phyloP scores from a whole-genome alignment of 73 alveolate genomes.

The Effrenium voratum region DNA sequence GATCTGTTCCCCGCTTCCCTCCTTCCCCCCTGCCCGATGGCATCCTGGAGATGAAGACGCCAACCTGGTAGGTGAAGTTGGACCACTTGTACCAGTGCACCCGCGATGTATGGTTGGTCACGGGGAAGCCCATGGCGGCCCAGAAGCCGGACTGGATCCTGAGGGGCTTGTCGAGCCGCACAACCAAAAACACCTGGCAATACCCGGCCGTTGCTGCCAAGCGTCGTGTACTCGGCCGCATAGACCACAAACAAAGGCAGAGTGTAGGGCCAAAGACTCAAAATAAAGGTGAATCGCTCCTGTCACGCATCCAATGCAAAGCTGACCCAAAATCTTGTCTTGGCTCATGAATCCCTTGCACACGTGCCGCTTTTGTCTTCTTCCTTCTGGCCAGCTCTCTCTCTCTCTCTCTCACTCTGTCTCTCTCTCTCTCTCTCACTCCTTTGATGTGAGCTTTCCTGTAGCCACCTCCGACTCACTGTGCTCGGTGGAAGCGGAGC shows the following conservation, averaged over 20 bases:
- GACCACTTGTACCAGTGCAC: slow-evolving; percentile 62
- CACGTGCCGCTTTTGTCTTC: not conserved
- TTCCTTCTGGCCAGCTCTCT: not conserved
- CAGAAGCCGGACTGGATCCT: slow-evolving; percentile 83
- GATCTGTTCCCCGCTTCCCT: no score
- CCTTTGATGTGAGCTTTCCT: slow-evolving; percentile 33
- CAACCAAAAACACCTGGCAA: no score
- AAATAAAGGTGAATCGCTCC: slow-evolving; percentile 67
- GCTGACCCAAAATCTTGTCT: not conserved
- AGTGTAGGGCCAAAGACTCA: slow-evolving; percentile 82
- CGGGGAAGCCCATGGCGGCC: slow-evolving; percentile 92
- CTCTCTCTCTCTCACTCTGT: not conserved
- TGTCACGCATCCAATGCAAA: not conserved
- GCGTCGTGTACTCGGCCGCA: slow-evolving; percentile 68
- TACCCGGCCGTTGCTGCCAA: not conserved
- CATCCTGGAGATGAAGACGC: slow-evolving; percentile 82
- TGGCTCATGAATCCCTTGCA: no score
- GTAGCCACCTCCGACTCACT: slow-evolving; percentile 76
- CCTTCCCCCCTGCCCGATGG: no score
- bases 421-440: not conserved
- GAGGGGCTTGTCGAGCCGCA: not conserved
- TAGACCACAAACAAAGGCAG: slow-evolving; percentile 63
- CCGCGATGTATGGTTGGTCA: slow-evolving; percentile 50
- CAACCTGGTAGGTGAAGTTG: slow-evolving; percentile 85
- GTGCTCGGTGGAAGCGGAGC: slow-evolving; percentile 12